Evolutionary conservation across 768 basidiomycete species (phyloP), one percentile per base, ranked within the genome.

Genomic region (Coprinopsis cinerea): DNA sequence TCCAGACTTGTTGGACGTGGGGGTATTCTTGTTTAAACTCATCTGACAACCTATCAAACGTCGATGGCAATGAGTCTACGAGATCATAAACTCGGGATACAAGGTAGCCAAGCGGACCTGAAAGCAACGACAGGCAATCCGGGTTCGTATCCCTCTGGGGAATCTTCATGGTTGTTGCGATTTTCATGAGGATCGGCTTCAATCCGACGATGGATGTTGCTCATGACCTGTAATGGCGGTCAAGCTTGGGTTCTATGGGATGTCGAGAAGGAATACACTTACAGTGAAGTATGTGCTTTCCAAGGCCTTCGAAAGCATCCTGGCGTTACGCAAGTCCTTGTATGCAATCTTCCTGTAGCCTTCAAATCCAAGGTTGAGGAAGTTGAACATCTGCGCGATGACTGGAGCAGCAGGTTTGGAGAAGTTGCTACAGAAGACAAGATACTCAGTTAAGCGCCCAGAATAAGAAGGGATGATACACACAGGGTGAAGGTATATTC

Each of bases 61-160:
- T 18, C 37, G 15, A 32, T 70, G 46, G 11, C 14, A 23, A 13
- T 17, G 14, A 20, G 7, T 32, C 9, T 15, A 7, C 30, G 30
- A 32, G 30, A 32, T 9, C 7, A 32, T 15, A 9, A 7, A 32
- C 7, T 32, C 30, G 30, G 11, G 11, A 17, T 6, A 39, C 10
- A 39, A 39, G 22, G 23, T 24, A 7, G 1, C 20, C 44, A 48
- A 70, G 68, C 67, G 23, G 13, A 43, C 41, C 41, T 62, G 73
- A 83, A 85, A 0, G 80, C 71, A 34, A 83, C 81, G 22, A 85
- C 82, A 5, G 82, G 82, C 1, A 85, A 67, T 9, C 78, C 79
- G 6, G 71, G 66, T 30, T 68, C 53, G 60, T 81, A 85, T 39
- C 59, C 57, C 48, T 73, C 71, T 9, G 32, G 35, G 3, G 79